Evolutionary conservation across 306 rosid genomes (phyloP).

Genomic region (Erythrophleum fordii): DNA sequence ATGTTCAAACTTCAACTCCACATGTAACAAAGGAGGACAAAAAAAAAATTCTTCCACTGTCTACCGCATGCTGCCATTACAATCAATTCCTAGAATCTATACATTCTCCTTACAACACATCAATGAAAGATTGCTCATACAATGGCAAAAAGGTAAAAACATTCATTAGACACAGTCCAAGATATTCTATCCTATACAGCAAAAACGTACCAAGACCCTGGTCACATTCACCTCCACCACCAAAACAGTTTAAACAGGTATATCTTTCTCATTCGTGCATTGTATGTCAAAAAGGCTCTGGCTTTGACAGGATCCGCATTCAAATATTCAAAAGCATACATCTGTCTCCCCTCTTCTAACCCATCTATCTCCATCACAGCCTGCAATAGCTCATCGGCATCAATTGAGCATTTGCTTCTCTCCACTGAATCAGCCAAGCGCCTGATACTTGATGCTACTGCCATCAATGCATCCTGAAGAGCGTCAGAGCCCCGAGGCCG

Average conservation of each 20-base stretch:
- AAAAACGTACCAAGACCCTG: slow-evolving; percentile 24
- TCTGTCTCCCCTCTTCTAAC: slow-evolving; percentile 77
- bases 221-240: slow-evolving; percentile 70
- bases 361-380: slow-evolving; percentile 90
- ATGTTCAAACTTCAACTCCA: not conserved
- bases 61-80: not conserved
- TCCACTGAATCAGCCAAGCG: slow-evolving; percentile 78
- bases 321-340: slow-evolving; percentile 83
- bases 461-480: slow-evolving; percentile 71
- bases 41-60: not conserved
- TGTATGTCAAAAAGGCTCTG: slow-evolving; percentile 75
- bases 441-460: slow-evolving; percentile 70
- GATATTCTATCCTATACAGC: slow-evolving; percentile 45
- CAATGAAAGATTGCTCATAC: slow-evolving; percentile 37
- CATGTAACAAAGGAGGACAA: no score
- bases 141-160: slow-evolving; percentile 12
- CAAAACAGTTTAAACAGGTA: slow-evolving; percentile 73
- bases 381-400: slow-evolving; percentile 61
- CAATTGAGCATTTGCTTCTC: slow-evolving; percentile 56
- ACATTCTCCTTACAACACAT: slow-evolving; percentile 45
- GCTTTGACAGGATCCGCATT: slow-evolving; percentile 81
- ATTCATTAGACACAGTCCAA: slow-evolving; percentile 11
- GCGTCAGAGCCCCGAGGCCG: slow-evolving; percentile 66
- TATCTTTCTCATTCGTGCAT: slow-evolving; percentile 66
- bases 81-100: slow-evolving; percentile 41